phyloP scores from a whole-genome alignment of 352 stramenopile species.

The Pythium utonaiense region DNA sequence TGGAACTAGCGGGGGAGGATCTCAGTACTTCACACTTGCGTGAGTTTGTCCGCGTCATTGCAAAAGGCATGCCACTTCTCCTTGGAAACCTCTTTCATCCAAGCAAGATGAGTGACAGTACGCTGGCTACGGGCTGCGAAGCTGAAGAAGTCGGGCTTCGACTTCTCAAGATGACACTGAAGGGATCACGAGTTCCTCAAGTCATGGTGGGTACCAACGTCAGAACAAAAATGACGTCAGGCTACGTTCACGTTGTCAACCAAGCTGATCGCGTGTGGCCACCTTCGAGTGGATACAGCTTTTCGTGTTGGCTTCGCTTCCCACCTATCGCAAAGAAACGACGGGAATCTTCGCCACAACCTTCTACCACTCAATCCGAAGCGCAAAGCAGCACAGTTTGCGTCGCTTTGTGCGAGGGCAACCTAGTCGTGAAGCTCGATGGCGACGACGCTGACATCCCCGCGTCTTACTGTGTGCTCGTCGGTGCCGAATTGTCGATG shows the following conservation, averaged over 20 bases:
- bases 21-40: conserved; percentile 47
- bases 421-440: conserved; percentile 36
- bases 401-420: conserved; percentile 60
- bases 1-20: conserved; percentile 43
- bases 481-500: conserved; percentile 49
- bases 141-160: conserved; percentile 41
- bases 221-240: conserved; percentile 40
- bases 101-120: not conserved
- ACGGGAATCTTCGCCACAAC: not conserved
- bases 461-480: conserved; percentile 57
- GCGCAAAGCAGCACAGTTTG: conserved; percentile 7
- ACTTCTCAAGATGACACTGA: conserved; percentile 42
- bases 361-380: not conserved
- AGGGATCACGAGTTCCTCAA: conserved; percentile 43
- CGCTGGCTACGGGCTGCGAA: not conserved
- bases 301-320: conserved; percentile 73
- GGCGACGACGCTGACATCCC: conserved; percentile 31
- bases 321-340: conserved; percentile 19
- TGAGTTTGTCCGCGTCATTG: conserved; percentile 49
- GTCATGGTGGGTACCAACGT: conserved; percentile 53
- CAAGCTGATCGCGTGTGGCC: conserved; percentile 59
- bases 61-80: conserved; percentile 45
- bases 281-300: conserved; percentile 67
- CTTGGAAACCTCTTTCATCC: conserved; percentile 28
- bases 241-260: conserved; percentile 68